Base-by-base conservation (phyloP, 2,329 filamentous ascomycete species). In the Botryosphaeria dothidea region DNA sequence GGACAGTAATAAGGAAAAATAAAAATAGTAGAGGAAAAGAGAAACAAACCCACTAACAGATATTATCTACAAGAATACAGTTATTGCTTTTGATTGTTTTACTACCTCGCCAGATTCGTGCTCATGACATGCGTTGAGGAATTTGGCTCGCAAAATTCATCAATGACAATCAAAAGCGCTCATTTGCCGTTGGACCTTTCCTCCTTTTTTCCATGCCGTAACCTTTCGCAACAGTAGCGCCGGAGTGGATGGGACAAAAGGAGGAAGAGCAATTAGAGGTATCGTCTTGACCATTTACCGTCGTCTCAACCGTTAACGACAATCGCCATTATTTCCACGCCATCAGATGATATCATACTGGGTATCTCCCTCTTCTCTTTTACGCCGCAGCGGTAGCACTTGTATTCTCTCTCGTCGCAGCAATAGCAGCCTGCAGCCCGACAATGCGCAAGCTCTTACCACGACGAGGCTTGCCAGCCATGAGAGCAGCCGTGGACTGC, bases 391-490 rank as follows among this genome's bases (percentile, higher is more conserved):
- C 23, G 11, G 27, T 4, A 9, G 29, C 49, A n/a, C n/a, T n/a
- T n/a, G n/a, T n/a, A 21, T 45, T 58, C 54, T 58, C 65, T 43
- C 72, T 66, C 23, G 75, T 78, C n/a, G 71, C 76, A 43, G 76
- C 75, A 43, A 80, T 73, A 3, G 78, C 78, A 64, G 76, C 77
- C 63, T 75, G 75, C 31, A 80, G 67, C 0, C 76, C 76, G 2
- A 80, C 73, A 46, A 78, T 77, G 58, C 76, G 71, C 67, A 80
- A 65, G 65, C 77, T 78, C 69, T 78, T 77, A 11, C 77, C 77
- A 9, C 76, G 71, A 7, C 75, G 75, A 6, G 78, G 67, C 56
- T 75, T 77, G 2, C 77, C 77, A 27, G 70, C 71, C 76, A 79
- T 79, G 27, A 79, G 71, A 1, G 73, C 75, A 2, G 73, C 75